These are phyloP conservation scores for Auxenochlorella pyrenoidosa DNA, from an alignment of 139 green algal species.

Conservation along the genomic window DNA sequence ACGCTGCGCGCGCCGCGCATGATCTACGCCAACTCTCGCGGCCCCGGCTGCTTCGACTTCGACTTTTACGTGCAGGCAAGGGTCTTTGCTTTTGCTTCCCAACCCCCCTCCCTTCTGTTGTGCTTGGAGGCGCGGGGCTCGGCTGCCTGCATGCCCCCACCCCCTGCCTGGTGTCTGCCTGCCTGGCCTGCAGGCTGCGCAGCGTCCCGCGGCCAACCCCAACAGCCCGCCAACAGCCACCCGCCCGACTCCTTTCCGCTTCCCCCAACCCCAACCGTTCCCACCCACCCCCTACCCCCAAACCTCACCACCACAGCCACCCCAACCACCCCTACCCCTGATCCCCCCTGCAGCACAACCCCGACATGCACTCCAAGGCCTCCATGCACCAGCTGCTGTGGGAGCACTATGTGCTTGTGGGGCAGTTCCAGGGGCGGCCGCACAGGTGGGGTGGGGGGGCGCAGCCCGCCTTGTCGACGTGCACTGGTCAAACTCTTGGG, in stretches of 20 bases:
- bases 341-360: constrained; percentile 33
- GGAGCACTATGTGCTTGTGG: constrained; percentile 75
- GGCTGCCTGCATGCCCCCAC: no score
- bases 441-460: constrained; percentile 47
- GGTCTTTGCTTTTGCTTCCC: no score
- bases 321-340: no score
- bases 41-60: constrained; percentile 63
- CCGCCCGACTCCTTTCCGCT: neutral
- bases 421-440: constrained; percentile 75
- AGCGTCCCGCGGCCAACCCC: no score
- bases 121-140: no score
- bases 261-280: no score
- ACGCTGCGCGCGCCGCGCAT: constrained; percentile 37
- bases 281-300: neutral
- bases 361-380: constrained; percentile 19
- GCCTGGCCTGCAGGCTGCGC: neutral
- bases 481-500: no score
- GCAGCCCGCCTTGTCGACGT: no score
- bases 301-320: no score
- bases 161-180: neutral
- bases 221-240: neutral
- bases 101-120: no score
- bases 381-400: constrained; percentile 52
- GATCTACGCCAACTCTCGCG: constrained; percentile 44
- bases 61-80: constrained; percentile 49